Percentiles rank a stretch among this genome's conserved stretches.
Conservation (phyloP, 768 basidiomycete species). For the Boletus rubescentipes region DNA sequence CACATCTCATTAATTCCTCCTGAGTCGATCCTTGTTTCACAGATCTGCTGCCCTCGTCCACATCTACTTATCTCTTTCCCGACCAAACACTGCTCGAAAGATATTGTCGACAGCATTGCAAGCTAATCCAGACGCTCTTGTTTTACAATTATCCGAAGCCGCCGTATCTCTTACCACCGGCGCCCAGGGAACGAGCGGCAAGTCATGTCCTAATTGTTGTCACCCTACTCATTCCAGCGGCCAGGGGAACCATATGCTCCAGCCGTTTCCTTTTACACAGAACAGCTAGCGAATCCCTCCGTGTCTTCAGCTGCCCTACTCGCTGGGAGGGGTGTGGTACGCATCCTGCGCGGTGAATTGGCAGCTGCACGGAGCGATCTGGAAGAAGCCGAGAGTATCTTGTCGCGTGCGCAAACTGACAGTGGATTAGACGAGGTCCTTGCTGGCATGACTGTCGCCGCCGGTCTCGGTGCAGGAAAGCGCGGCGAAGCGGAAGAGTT, state of each 20-base stretch:
- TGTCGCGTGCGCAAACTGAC: conserved; percentile 45
- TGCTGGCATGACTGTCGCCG: conserved; percentile 64
- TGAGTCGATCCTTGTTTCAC: background rate
- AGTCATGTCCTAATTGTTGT: conserved; percentile 29
- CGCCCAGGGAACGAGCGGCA: conserved; percentile 56
- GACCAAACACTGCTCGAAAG: conserved; percentile 82
- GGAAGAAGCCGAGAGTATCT: conserved; percentile 54
- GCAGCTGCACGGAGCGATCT: conserved; percentile 77
- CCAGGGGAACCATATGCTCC: conserved; percentile 38
- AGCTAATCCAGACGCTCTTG: conserved; percentile 86
- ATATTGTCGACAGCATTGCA: conserved; percentile 81
- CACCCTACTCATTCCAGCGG: background rate
- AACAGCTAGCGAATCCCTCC: conserved; percentile 80
- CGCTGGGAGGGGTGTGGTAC: conserved; percentile 75
- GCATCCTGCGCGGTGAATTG: conserved; percentile 74
- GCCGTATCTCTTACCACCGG: conserved; percentile 74
- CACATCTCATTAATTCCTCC: background rate
- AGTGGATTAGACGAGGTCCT: conserved; percentile 59
- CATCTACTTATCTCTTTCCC: conserved; percentile 87
- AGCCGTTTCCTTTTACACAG: conserved; percentile 68
- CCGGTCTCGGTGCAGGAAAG: conserved; percentile 57
- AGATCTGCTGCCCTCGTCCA: conserved; percentile 84
- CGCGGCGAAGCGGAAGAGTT: conserved; percentile 62
- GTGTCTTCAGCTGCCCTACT: conserved; percentile 71
- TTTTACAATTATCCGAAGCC: conserved; percentile 89